A percentile compares a stretch with the other conserved stretches of the same genome.
Conservation (phyloP, 805 yeast species). For the Kurtzmaniella cleridarum region DNA sequence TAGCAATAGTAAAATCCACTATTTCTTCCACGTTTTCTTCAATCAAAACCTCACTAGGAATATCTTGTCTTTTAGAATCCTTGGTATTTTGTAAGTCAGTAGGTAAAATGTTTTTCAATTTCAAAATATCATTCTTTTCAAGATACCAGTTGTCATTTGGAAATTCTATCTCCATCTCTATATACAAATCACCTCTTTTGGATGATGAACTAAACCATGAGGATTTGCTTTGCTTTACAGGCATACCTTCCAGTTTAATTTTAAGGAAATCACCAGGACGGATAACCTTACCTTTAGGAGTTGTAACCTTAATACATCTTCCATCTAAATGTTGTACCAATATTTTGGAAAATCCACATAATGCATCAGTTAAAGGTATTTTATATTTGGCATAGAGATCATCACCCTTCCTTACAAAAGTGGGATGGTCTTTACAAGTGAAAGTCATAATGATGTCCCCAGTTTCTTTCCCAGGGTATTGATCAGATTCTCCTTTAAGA, state of each 20-base stretch:
- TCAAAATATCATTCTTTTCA: conserved; percentile 60
- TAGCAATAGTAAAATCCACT: conserved; percentile 27
- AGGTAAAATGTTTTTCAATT: conserved; percentile 54
- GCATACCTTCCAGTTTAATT: conserved; percentile 81
- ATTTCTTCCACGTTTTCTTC: conserved; percentile 35
- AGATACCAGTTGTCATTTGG: conserved; percentile 82
- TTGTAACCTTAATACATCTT: conserved; percentile 57
- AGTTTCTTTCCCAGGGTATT: conserved; percentile 62
- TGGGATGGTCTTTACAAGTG: conserved; percentile 41
- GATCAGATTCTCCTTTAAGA: conserved; percentile 69
- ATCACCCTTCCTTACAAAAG: conserved; percentile 51
- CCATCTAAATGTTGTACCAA: conserved; percentile 75
- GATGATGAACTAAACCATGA: conserved; percentile 25
- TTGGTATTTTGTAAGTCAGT: conserved; percentile 19
- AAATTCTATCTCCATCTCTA: conserved; percentile 68
- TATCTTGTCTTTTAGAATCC: conserved; percentile 17
- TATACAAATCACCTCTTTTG: conserved; percentile 62
- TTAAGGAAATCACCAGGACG: conserved; percentile 69
- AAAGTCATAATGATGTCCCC: conserved; percentile 75
- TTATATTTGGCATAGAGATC: conserved; percentile 59
- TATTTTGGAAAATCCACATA: conserved; percentile 72
- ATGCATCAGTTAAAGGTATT: conserved; percentile 71
- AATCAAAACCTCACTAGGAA: conserved; percentile 22
- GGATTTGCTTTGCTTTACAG: conserved; percentile 33
- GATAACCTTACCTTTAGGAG: conserved; percentile 75